Conservation (phyloP, 2,329 filamentous ascomycete genomes). For the Paecilomyces variotii region DNA sequence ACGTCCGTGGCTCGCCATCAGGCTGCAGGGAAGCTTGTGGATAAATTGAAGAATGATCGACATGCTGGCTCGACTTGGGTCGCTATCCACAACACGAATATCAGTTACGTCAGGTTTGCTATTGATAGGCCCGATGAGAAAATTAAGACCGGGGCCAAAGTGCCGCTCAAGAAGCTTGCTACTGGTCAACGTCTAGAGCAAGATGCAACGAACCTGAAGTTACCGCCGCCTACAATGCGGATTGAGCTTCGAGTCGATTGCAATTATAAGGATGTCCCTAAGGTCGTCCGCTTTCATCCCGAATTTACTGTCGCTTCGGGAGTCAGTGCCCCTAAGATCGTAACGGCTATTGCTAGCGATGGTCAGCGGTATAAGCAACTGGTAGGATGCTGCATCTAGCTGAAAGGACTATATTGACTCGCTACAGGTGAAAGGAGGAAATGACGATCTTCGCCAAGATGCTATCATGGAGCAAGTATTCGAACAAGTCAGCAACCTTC, state of each 20-base stretch:
- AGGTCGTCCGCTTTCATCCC: conserved; percentile 63
- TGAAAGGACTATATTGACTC: conserved; percentile 7
- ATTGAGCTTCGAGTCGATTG: conserved; percentile 65
- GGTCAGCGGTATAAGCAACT: conserved; percentile 79
- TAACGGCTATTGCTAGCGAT: conserved; percentile 71
- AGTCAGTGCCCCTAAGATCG: conserved; percentile 86
- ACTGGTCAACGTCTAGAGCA: conserved; percentile 57
- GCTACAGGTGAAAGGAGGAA: conserved; percentile 73
- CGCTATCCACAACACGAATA: conserved; percentile 65
- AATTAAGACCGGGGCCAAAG: conserved; percentile 60
- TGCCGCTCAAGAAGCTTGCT: conserved; percentile 55
- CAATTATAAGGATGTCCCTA: conserved; percentile 69
- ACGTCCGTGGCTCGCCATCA: conserved; percentile 64
- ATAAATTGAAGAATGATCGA: conserved; percentile 49
- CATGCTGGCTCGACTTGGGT: conserved; percentile 54
- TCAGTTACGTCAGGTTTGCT: conserved; percentile 48
- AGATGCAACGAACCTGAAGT: conserved; percentile 54
- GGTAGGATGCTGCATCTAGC: conserved; percentile 34
- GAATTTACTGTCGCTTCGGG: conserved; percentile 81
- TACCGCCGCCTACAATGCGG: conserved; percentile 85
- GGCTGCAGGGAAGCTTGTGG: conserved; percentile 63
- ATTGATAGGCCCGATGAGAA: conserved; percentile 45
- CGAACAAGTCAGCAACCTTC: conserved; percentile 81
- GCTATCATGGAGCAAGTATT: conserved; percentile 99
- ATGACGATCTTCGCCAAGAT: conserved; percentile 93